These are phyloP conservation scores for Astrocystis sublimbata DNA, from an alignment of 495 filamentous ascomycete genomes.

Conservation along the genomic window DNA sequence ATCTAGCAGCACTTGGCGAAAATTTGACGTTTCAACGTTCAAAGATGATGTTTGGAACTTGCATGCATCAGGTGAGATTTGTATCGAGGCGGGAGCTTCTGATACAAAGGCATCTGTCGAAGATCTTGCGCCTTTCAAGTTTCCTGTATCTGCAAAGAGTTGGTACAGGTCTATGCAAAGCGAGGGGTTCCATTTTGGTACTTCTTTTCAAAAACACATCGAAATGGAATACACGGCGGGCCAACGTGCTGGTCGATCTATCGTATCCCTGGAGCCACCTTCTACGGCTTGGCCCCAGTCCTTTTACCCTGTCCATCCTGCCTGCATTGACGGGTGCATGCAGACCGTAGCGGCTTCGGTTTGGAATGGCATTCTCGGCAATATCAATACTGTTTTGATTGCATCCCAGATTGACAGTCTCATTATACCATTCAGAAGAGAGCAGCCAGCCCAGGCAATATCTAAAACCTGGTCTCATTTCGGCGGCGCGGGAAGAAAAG, in stretches of 20 bases:
- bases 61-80: neutral
- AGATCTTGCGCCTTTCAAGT: conserved; percentile 7
- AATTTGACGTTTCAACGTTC: neutral
- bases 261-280: neutral
- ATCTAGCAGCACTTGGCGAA: neutral
- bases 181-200: conserved; percentile 25
- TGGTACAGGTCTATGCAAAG: conserved; percentile 30
- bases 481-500: too few species aligned
- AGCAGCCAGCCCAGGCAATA: too few species aligned
- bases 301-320: conserved; percentile 25
- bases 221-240: conserved; percentile 26
- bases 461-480: too few species aligned
- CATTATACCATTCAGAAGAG: too few species aligned
- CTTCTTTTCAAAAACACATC: conserved; percentile 18
- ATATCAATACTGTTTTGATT: conserved; percentile 6
- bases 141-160: neutral
- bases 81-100: neutral
- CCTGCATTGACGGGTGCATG: conserved; percentile 30
- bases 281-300: conserved; percentile 25
- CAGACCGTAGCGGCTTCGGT: conserved; percentile 22
- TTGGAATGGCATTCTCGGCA: conserved; percentile 11
- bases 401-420: neutral
- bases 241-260: neutral
- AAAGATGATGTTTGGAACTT: neutral
- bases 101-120: neutral